Evolutionary conservation across 306 rosid species (phyloP).

Genomic region (Urtica urens): DNA sequence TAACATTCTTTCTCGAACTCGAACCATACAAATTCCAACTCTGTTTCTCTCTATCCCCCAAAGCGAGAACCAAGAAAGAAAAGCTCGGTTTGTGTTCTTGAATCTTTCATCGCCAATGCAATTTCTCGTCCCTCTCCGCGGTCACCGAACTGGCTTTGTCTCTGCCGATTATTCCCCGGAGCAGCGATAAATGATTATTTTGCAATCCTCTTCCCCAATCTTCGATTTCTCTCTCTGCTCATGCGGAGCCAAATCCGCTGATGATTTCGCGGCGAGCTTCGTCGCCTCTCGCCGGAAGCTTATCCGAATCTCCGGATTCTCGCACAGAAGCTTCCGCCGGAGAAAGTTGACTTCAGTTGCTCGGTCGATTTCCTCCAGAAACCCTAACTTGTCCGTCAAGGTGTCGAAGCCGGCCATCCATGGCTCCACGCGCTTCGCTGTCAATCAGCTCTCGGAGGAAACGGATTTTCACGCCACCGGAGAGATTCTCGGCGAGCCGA

Average conservation of each 20-base stretch:
- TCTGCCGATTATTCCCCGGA: background rate
- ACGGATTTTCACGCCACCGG: constrained; percentile 15
- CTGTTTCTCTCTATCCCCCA: background rate
- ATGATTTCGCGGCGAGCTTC: background rate
- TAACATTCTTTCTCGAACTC: too few relatives aligned
- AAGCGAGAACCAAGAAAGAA: too few relatives aligned
- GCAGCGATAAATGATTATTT: constrained; percentile 49
- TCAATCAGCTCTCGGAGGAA: constrained; percentile 36
- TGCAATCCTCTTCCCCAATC: constrained; percentile 30
- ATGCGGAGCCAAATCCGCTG: constrained; percentile 20
- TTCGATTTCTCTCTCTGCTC: constrained; percentile 51
- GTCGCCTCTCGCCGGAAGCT: constrained; percentile 30
- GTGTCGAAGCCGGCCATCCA: constrained; percentile 21
- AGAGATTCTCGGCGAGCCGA: constrained; percentile 12
- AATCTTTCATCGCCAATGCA: background rate
- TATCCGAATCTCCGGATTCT: constrained; percentile 14
- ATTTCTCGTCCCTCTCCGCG: constrained; percentile 14
- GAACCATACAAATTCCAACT: background rate
- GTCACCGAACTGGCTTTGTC: background rate
- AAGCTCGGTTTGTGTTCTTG: background rate
- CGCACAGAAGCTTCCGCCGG: constrained; percentile 24
- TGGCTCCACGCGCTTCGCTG: constrained; percentile 39
- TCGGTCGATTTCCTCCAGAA: constrained; percentile 33
- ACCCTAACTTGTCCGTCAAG: constrained; percentile 14
- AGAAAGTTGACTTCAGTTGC: constrained; percentile 27